A percentile compares a stretch with the other conserved stretches of the same genome.
phyloP scores from a whole-genome alignment of 2,329 filamentous ascomycete species.

The Magnaporthiopsis poae region DNA sequence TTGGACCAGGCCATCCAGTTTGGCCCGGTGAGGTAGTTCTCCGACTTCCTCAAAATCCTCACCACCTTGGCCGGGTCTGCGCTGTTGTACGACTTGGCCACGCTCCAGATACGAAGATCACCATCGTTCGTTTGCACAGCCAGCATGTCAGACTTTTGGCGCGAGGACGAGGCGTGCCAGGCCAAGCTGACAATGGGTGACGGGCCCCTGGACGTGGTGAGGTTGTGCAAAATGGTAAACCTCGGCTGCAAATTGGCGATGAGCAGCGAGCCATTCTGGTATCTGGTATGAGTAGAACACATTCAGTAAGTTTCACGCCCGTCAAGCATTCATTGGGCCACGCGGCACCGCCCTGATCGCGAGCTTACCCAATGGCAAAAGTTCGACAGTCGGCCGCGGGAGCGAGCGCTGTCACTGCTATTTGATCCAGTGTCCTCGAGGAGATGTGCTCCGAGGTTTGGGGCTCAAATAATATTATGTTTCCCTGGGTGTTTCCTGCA shows the following conservation, averaged over 20 bases:
- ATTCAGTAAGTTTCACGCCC: constrained; percentile 2
- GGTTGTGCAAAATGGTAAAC: constrained; percentile 87
- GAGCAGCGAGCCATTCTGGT: constrained; percentile 87
- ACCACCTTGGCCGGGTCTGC: constrained; percentile 79
- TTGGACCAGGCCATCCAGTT: constrained; percentile 99
- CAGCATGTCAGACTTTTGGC: constrained; percentile 96
- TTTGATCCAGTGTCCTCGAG: constrained; percentile 77
- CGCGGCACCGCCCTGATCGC: neutral
- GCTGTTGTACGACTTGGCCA: constrained; percentile 66
- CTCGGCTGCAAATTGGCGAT: constrained; percentile 81
- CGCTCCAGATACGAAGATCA: constrained; percentile 90
- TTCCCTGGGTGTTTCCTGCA: constrained; percentile 80
- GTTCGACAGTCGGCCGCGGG: constrained; percentile 83
- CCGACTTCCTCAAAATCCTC: constrained; percentile 70
- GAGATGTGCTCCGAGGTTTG: constrained; percentile 87
- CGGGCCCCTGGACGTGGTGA: constrained; percentile 73
- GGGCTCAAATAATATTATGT: constrained; percentile 89
- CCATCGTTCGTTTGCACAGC: constrained; percentile 86
- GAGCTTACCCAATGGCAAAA: constrained; percentile 81
- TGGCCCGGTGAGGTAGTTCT: constrained; percentile 61
- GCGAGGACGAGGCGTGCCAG: constrained; percentile 93
- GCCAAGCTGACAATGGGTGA: constrained; percentile 78
- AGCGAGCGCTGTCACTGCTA: constrained; percentile 86
- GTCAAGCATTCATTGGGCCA: neutral
- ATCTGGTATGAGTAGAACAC: constrained; percentile 41